Conservation (phyloP, 2,329 filamentous ascomycete genomes). For the Paraconiothyrium brasiliense region DNA sequence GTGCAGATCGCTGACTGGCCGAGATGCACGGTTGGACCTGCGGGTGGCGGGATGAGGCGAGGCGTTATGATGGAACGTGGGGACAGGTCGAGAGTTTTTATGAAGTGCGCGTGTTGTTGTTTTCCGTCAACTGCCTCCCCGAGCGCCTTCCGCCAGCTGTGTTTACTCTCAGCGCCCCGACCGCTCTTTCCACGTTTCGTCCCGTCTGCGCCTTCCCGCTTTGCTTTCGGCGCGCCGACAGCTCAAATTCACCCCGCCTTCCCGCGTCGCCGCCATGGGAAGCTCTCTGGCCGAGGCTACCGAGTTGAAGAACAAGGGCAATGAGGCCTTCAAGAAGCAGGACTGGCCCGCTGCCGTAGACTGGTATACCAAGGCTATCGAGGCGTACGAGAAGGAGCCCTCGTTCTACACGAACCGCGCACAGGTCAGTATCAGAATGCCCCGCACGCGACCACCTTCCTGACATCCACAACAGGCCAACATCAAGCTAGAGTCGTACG, state of each 20-base stretch:
- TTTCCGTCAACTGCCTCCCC: background rate
- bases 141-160: background rate
- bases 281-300: slow-evolving; percentile 72
- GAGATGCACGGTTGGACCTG: slow-evolving; percentile 27
- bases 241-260: slow-evolving; percentile 24
- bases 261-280: slow-evolving; percentile 40
- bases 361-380: slow-evolving; percentile 87
- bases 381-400: slow-evolving; percentile 81
- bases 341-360: slow-evolving; percentile 86
- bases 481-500: slow-evolving; percentile 95
- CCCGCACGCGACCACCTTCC: slow-evolving; percentile 33
- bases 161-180: slow-evolving; percentile 1
- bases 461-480: slow-evolving; percentile 70
- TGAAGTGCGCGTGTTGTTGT: background rate
- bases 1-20: slow-evolving; percentile 26
- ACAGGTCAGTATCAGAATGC: slow-evolving; percentile 69
- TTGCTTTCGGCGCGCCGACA: slow-evolving; percentile 20
- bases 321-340: slow-evolving; percentile 87
- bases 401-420: slow-evolving; percentile 95
- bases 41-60: slow-evolving; percentile 28
- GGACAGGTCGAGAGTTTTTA: slow-evolving; percentile 22
- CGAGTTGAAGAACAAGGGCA: slow-evolving; percentile 91
- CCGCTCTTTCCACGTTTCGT: slow-evolving; percentile 5
- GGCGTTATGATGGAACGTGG: slow-evolving; percentile 29
- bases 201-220: slow-evolving; percentile 30